These are phyloP conservation scores for Arctium lappa DNA, from an alignment of 129 eudicot species.

Conservation along the genomic window DNA sequence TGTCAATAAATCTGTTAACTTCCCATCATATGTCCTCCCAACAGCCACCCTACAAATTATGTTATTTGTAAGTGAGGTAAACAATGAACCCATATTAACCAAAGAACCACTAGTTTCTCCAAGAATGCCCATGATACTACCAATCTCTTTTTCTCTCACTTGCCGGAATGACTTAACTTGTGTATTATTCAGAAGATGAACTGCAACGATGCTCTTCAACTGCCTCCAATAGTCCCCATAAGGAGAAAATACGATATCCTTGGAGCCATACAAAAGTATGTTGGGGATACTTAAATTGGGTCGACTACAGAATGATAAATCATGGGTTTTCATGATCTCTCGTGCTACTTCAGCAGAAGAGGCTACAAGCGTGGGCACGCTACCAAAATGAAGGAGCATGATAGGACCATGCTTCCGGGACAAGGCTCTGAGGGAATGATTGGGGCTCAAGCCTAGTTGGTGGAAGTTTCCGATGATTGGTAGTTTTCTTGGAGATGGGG, in stretches of 20 bases:
- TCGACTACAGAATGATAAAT: conserved; percentile 4
- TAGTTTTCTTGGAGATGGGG: conserved; percentile 38
- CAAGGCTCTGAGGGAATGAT: conserved; percentile 29
- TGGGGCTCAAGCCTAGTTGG: conserved; percentile 16
- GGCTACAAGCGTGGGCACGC: conserved; percentile 15
- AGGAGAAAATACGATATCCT: conserved; percentile 15
- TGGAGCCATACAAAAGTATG: conserved; percentile 4
- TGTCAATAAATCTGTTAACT: not conserved
- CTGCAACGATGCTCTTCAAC: conserved; percentile 16
- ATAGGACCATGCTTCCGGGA: conserved; percentile 23
- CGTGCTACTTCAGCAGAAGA: conserved; percentile 27
- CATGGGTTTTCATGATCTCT: conserved; percentile 36
- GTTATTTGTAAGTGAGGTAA: not conserved
- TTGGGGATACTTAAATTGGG: not conserved
- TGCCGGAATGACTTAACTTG: conserved; percentile 23
- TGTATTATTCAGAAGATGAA: conserved; percentile 20
- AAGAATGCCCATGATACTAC: not conserved
- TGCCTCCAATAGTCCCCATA: conserved; percentile 44
- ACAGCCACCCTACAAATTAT: conserved; percentile 16
- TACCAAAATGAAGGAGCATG: conserved; percentile 32
- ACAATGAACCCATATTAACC: conserved; percentile 9
- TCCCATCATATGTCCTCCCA: conserved; percentile 20
- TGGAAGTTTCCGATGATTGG: conserved; percentile 43
- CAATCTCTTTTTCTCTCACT: conserved; percentile 30
- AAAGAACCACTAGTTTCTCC: conserved; percentile 10